Base-by-base conservation (phyloP, 1,284 basidiomycete genomes). In the Kwoniella shivajii region DNA sequence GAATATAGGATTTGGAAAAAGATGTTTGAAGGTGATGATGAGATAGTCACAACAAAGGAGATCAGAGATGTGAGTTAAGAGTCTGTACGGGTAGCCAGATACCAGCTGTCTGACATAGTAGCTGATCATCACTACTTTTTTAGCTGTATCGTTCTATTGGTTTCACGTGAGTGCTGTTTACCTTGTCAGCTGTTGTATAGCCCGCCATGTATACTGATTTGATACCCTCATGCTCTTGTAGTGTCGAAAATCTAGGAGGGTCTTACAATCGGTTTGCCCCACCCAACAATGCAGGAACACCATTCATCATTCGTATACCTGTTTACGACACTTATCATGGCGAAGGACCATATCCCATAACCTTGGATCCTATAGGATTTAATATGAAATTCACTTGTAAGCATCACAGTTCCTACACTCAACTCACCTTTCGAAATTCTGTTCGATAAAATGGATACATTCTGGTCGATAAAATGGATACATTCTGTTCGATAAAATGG, bases 131-230 rank as follows among this genome's bases (percentile, higher is more conserved):
- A 10, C 7, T 42, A 47, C 14, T 42, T 2, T 16, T n/a, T 3
- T 45, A 56, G 54, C 22, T 42, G 13, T 56, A 41, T 22, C 38
- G 46, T 18, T 33, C 37, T 11, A 36, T 56, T 10, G 54, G 54
- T 2, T 56, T 56, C 33, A 56, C 31, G 54, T 56, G 24, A 56
- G 54, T 56, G 2, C n/a, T n/a, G n/a, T n/a, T n/a, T n/a, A n/a
- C n/a, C n/a, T n/a, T 1, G 10, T 16, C n/a, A 33, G 5, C 37
- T 36, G 26, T 44, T 6, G 3, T 36, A 4, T 13, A 2, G n/a
- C n/a, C n/a, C n/a, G n/a, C n/a, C n/a, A n/a, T n/a, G 16, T 31
- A 47, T 27, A 7, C n/a, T n/a, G n/a, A n/a, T n/a, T n/a, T n/a
- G n/a, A n/a, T n/a, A n/a, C n/a, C n/a, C 10, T n/a, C 18, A 27